Base-by-base conservation (phyloP, 768 basidiomycete species). In the Cystofilobasidium bisporidii region DNA sequence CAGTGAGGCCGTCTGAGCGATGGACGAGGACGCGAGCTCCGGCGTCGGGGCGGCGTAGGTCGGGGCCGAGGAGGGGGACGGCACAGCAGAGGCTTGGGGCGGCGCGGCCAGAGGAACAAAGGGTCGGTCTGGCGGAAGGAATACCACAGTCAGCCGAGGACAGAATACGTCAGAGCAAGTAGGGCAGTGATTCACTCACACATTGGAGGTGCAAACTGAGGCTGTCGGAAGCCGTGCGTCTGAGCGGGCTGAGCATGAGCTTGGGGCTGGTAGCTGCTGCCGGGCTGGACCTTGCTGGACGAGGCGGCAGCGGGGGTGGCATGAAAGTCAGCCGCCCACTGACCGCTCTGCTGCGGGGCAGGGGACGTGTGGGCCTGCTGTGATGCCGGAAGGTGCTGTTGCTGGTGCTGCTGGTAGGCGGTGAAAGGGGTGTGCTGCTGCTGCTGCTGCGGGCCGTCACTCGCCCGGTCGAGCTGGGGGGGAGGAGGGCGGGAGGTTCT, bases 1-100 rank as follows among this genome's bases (percentile, higher is more conserved):
- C 50, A 85, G 78, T 12, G 84, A 89, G 15, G 91, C 91, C 11
- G 89, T 87, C 33, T 83, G 82, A 2, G 91, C 86, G 56, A 94
- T 84, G 20, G 55, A 58, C 40, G 61, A 63, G 14, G 67, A 68
- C 22, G 67, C 48, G 12, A 48, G 24, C 20, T 66, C 45, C 18
- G 20, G 26, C 11, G n/a, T n/a, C 12, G 53, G 53, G 17, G 53
- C 9, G 28, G 53, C 53, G 53, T 56, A 56, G 9, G 53, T 30
- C 28, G 53, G 53, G 10, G 53, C 28, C 2, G 28, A 14, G 2
- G 30, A 2, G 5, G 30, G 53, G 14, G 30, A 56, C 15, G 26
- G 53, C 17, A 18, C 18, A 9, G 26, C 2, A 17, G 53, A 5
- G 26, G 17, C 53, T 3, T 56, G 53, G 9, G 17, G 15, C 48